Percentiles rank a stretch among this genome's conserved stretches.
These are phyloP conservation scores for Rhodotorula toruloides DNA, from an alignment of 768 basidiomycete genomes.

Conservation along the genomic window DNA sequence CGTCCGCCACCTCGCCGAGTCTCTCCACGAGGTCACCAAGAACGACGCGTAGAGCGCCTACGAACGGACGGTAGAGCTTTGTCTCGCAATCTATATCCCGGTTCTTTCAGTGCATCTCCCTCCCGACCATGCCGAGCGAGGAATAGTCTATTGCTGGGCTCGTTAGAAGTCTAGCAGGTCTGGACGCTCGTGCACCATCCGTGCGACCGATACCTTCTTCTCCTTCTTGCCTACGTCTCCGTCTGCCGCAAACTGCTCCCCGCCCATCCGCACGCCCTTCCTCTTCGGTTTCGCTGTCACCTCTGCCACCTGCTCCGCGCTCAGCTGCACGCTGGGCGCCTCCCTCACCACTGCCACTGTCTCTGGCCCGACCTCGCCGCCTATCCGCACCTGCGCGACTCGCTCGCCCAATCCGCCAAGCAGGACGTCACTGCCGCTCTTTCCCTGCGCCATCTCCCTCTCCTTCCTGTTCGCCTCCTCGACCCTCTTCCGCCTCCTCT, in stretches of 20 bases:
- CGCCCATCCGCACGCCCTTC: constrained; percentile 13
- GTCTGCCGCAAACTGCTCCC: constrained; percentile 4
- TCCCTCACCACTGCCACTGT: neutral
- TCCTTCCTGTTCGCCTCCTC: constrained; percentile 24
- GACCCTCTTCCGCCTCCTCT: constrained; percentile 12
- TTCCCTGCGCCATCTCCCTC: constrained; percentile 14
- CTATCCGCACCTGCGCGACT: constrained; percentile 5
- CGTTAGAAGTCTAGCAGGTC: constrained; percentile 31
- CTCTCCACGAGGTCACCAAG: constrained; percentile 39
- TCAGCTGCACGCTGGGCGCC: neutral
- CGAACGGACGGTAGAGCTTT: too few species aligned
- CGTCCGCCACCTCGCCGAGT: constrained; percentile 42
- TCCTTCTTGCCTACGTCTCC: neutral
- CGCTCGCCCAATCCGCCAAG: neutral
- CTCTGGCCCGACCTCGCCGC: neutral
- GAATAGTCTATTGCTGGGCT: too few species aligned
- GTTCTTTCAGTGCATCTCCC: too few species aligned
- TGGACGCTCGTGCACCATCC: constrained; percentile 23
- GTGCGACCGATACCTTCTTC: constrained; percentile 13
- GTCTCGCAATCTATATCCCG: too few species aligned
- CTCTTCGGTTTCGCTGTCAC: too few species aligned
- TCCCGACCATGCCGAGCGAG: too few species aligned
- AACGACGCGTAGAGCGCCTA: constrained; percentile 16
- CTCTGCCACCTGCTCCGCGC: neutral
- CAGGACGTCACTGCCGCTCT: constrained; percentile 21